Evolutionary conservation across 306 rosid genomes (phyloP), one percentile per base, ranked within the genome.

Genomic region (Medicago lupulina): DNA sequence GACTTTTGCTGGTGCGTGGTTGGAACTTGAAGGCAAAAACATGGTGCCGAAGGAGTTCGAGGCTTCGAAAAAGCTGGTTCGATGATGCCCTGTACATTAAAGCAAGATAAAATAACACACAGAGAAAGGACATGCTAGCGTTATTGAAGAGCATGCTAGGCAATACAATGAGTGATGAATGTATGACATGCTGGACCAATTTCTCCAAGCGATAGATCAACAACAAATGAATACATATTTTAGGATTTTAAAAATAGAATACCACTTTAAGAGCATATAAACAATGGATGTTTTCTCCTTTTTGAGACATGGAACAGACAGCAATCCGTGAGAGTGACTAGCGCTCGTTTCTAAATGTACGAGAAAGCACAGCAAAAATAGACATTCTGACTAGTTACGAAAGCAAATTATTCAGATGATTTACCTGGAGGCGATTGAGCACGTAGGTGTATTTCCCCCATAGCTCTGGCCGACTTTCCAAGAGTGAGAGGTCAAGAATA

Each of bases 391-490:
- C 43, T 68, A n/a, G 16, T 39, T 60, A 18, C 23, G 71, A 69
- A 8, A 19, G 61, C 58, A 76, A 16, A 39, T 67, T 68, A 25
- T 70, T 49, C 28, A 50, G 23, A 70, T 85, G 66, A 72, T 74
- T 76, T 90, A 96, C 99, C 99, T 96, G 99, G 72, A 96, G 98
- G 62, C 91, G 96, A 84, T 92, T 96, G 72, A 96, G 98, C 7
- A 96, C 94, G 8, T 83, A 96, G 3, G 99, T 96, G 81, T 96
- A 96, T 79, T 87, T 92, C 10, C 99, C 99, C 99, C 99, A 96
- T 36, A 96, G 90, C 89, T 96, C 98, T 76, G 99, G 99, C 38
- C 99, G 92, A 83, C 99, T 96, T 82, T 96, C 99, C 97, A 92
- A 86, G 50, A 90, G 81, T 71, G 93, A 92, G 44, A 96, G 91